Percentiles rank a stretch among this genome's conserved stretches.
phyloP scores from a whole-genome alignment of 1,284 basidiomycete genomes.

The Ganoderma boninense region DNA sequence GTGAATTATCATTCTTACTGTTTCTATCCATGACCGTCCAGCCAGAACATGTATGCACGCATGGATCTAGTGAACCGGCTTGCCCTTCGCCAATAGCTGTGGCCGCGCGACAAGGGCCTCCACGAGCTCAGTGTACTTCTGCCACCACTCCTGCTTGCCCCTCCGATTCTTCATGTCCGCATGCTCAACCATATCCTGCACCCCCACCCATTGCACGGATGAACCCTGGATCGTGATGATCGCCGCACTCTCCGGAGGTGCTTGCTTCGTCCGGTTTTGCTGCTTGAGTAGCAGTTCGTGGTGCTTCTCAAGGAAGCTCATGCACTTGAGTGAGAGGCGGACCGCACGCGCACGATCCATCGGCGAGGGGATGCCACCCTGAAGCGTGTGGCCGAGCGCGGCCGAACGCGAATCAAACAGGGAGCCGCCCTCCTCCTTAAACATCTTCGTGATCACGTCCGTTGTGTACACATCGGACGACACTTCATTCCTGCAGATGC shows the following conservation, averaged over 20 bases:
- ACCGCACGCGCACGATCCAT: slow-evolving; percentile 93
- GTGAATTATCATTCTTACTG: neutral
- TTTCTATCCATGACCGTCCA: neutral
- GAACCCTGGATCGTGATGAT: slow-evolving; percentile 93
- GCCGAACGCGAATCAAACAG: slow-evolving; percentile 97
- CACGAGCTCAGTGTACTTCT: slow-evolving; percentile 69
- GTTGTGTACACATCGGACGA: slow-evolving; percentile 92
- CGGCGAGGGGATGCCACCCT: slow-evolving; percentile 95
- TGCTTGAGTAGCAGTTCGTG: slow-evolving; percentile 61
- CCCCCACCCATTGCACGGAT: slow-evolving; percentile 82
- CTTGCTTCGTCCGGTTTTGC: slow-evolving; percentile 56
- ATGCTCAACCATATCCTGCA: slow-evolving; percentile 83
- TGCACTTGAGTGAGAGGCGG: slow-evolving; percentile 90
- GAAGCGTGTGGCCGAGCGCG: slow-evolving; percentile 94
- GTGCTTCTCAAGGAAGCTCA: slow-evolving; percentile 92
- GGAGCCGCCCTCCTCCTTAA: slow-evolving; percentile 90
- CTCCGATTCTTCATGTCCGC: slow-evolving; percentile 93
- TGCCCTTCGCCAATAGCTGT: slow-evolving; percentile 51
- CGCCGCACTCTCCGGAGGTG: slow-evolving; percentile 76
- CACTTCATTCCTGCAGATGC: slow-evolving; percentile 76
- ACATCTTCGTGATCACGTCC: slow-evolving; percentile 91
- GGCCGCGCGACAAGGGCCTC: slow-evolving; percentile 75
- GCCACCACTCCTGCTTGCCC: slow-evolving; percentile 89
- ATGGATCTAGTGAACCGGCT: neutral
- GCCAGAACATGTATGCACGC: neutral